These are phyloP conservation scores for Maudiozyma bulderi DNA, from an alignment of 805 yeast species.

Conservation along the genomic window DNA sequence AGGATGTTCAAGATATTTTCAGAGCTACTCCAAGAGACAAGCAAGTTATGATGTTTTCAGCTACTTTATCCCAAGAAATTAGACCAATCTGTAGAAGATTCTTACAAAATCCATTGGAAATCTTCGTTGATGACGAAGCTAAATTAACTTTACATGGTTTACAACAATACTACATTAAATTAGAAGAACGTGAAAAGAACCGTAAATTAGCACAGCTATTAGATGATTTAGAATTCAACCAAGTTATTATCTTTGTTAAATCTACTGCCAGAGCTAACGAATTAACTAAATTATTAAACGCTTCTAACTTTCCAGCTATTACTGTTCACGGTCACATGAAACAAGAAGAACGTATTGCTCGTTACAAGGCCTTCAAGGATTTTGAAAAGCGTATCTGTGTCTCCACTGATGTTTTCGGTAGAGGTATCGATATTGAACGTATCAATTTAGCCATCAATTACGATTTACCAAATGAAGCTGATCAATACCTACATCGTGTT, in stretches of 20 bases:
- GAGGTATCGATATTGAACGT: constrained; percentile 99
- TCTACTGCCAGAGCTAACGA: constrained; percentile 88
- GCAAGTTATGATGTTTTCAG: constrained; percentile 99
- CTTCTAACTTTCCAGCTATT: constrained; percentile 92
- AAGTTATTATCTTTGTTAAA: constrained; percentile 92
- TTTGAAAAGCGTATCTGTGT: constrained; percentile 98
- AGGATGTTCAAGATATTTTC: constrained; percentile 97
- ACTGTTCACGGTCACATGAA: constrained; percentile 93
- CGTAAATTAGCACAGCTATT: constrained; percentile 83
- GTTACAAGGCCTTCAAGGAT: constrained; percentile 93
- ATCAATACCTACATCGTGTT: constrained; percentile 96
- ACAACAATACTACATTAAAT: constrained; percentile 90
- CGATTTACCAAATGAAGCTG: constrained; percentile 93
- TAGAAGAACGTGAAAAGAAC: constrained; percentile 87
- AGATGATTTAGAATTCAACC: constrained; percentile 93
- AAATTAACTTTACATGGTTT: constrained; percentile 95
- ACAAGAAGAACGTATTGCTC: constrained; percentile 95
- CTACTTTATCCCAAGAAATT: constrained; percentile 87
- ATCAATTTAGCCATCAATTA: constrained; percentile 96
- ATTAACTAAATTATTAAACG: constrained; percentile 78
- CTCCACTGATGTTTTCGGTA: constrained; percentile 95
- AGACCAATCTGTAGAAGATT: constrained; percentile 96
- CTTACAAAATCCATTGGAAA: constrained; percentile 96
- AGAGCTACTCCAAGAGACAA: constrained; percentile 96
- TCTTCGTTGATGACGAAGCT: constrained; percentile 95